Base-by-base conservation (phyloP, 768 basidiomycete species). In the Boletus sp. region DNA sequence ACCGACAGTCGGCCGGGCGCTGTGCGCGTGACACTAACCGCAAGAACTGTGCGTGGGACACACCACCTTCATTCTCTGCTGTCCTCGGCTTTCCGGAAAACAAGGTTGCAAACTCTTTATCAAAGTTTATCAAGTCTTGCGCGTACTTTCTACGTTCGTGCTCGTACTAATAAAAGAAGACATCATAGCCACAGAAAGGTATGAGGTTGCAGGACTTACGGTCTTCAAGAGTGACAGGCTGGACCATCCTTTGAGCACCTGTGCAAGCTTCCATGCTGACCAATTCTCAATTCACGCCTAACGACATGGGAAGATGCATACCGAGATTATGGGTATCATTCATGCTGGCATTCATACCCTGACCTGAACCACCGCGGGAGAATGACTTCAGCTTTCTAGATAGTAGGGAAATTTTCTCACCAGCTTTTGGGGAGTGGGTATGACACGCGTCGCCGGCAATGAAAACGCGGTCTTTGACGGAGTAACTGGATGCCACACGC, bases 321-420 rank as follows among this genome's bases (percentile, higher is more conserved):
- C 83, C 79, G 23, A 90, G 77, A 62, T 89, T 89, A 57, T 87
- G 87, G 17, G 83, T 78, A 63, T 89, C 88, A 46, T 82, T 83
- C 83, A 88, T 88, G 56, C 83, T 83, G 8, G 85, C 87, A 60
- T 88, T 87, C 86, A 87, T 84, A 11, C 85, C 87, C 65, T 89
- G 87, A 14, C 87, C 83, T 83, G 27, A 30, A 57, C 11, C 45
- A 19, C n/a, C n/a, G n/a, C 0, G 17, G 38, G 44, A 39, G 21
- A 52, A 34, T 41, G 19, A 32, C 40, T 25, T 3, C 15, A 14
- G 21, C 34, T 25, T 37, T 30, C 25, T 14, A 23, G 3, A 17
- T 39, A 5, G 32, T 17, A 41, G 9, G 15, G 5, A 15, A 34
- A 47, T 0, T 2, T 7, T 45, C 72, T 40, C 42, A 82, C 84